Conservation (phyloP, 2,329 filamentous ascomycete species). For the Cercospora citrullina region DNA sequence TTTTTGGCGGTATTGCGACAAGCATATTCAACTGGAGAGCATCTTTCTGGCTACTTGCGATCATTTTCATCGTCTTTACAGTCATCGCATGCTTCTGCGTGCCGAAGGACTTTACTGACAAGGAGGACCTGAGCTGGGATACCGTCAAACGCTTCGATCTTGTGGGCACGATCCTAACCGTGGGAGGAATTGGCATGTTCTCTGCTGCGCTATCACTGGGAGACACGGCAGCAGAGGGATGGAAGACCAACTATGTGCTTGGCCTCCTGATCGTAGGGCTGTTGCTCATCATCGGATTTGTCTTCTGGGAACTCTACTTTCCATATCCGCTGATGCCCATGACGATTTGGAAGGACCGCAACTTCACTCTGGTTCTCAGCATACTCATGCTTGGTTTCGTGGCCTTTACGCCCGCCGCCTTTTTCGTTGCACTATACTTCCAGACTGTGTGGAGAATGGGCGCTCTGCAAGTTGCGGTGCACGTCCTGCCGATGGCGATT, state of each 20-base stretch:
- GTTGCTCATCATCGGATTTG: conserved; percentile 56
- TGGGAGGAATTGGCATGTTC: conserved; percentile 66
- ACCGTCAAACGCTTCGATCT: conserved; percentile 61
- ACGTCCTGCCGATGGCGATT: conserved; percentile 65
- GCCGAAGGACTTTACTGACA: conserved; percentile 55
- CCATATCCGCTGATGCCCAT: conserved; percentile 52
- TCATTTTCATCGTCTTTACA: conserved; percentile 63
- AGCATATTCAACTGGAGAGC: conserved; percentile 65
- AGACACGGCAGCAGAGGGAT: conserved; percentile 60
- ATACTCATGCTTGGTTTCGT: conserved; percentile 62
- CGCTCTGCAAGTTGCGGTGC: conserved; percentile 61
- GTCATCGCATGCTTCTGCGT: conserved; percentile 62
- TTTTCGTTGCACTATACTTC: conserved; percentile 63
- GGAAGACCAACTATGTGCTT: conserved; percentile 63
- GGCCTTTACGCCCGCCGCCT: conserved; percentile 50
- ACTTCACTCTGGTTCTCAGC: conserved; percentile 63
- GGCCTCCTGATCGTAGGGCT: conserved; percentile 62
- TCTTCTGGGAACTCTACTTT: conserved; percentile 62
- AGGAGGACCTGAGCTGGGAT: conserved; percentile 46
- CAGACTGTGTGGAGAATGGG: conserved; percentile 56
- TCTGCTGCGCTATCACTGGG: conserved; percentile 59
- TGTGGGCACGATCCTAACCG: conserved; percentile 60
- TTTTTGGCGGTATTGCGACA: conserved; percentile 63
- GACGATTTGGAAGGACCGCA: conserved; percentile 61
- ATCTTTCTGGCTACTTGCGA: conserved; percentile 61